These are phyloP conservation scores for Phytophthora macrochlamydospora DNA, from an alignment of 352 stramenopile species.

Conservation along the genomic window DNA sequence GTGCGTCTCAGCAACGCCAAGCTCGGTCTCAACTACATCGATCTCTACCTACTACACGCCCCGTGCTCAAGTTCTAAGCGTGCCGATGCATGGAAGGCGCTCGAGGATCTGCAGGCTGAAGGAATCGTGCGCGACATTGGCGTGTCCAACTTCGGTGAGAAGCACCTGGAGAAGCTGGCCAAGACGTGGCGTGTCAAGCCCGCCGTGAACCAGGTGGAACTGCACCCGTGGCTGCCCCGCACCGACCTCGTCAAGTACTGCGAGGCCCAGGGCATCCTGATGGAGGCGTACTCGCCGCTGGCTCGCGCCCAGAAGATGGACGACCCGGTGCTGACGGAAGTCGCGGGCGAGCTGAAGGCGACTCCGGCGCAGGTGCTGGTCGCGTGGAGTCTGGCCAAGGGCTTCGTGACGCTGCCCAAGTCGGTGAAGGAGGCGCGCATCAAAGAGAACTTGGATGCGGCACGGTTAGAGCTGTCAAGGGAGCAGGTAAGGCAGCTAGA, in stretches of 20 bases:
- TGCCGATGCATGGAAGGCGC: conserved; percentile 57
- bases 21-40: conserved; percentile 79
- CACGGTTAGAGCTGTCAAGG: no score
- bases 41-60: conserved; percentile 82
- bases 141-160: conserved; percentile 89
- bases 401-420: no score
- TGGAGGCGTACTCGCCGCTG: conserved; percentile 60
- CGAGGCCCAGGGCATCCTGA: conserved; percentile 21
- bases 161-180: conserved; percentile 38
- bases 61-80: conserved; percentile 51
- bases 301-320: conserved; percentile 39
- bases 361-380: conserved; percentile 47
- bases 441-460: no score
- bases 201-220: conserved; percentile 77
- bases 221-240: conserved; percentile 63
- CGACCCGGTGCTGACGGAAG: conserved; percentile 36
- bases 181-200: conserved; percentile 47
- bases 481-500: no score
- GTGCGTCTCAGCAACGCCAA: conserved; percentile 56
- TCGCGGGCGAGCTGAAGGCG: conserved; percentile 45
- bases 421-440: background rate
- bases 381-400: no score
- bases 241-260: conserved; percentile 15
- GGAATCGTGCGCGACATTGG: conserved; percentile 84
- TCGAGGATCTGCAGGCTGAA: conserved; percentile 53